phyloP scores from a whole-genome alignment of 257 asterid genomes.

The Echium plantagineum region DNA sequence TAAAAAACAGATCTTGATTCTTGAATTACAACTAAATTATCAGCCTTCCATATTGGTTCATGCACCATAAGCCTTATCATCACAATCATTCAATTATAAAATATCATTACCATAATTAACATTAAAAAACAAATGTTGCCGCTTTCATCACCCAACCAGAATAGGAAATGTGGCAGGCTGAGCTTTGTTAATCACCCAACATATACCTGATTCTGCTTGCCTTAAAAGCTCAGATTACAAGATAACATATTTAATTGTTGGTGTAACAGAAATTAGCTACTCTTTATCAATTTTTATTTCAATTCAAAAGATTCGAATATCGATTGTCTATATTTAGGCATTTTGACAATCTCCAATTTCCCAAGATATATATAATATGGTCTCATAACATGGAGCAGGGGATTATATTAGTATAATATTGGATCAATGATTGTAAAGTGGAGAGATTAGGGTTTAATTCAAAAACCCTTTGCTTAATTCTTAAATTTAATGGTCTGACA shows the following conservation, averaged over 20 bases:
- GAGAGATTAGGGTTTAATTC: not conserved
- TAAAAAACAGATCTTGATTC: not conserved
- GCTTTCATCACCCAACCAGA: not conserved
- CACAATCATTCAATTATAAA: too few species aligned
- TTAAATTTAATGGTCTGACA: not conserved
- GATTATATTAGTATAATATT: not conserved
- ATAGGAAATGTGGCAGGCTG: not conserved
- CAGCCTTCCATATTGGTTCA: too few species aligned
- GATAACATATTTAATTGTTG: not conserved
- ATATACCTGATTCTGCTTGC: not conserved
- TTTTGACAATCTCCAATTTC: not conserved
- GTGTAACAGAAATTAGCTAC: not conserved
- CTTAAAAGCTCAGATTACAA: not conserved
- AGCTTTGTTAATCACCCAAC: not conserved
- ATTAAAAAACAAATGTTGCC: not conserved
- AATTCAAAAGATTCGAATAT: too few species aligned
- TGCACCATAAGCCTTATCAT: not conserved
- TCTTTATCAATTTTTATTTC: not conserved
- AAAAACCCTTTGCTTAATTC: not conserved
- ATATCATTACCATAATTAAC: not conserved
- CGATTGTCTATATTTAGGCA: not conserved
- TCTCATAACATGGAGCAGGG: not conserved
- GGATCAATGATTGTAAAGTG: conserved; percentile 1
- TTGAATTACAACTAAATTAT: too few species aligned
- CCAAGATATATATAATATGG: not conserved